Percentiles rank a stretch among this genome's conserved stretches.
phyloP scores from a whole-genome alignment of 2,329 filamentous ascomycete species.

The Acephala macrosclerotiorum region DNA sequence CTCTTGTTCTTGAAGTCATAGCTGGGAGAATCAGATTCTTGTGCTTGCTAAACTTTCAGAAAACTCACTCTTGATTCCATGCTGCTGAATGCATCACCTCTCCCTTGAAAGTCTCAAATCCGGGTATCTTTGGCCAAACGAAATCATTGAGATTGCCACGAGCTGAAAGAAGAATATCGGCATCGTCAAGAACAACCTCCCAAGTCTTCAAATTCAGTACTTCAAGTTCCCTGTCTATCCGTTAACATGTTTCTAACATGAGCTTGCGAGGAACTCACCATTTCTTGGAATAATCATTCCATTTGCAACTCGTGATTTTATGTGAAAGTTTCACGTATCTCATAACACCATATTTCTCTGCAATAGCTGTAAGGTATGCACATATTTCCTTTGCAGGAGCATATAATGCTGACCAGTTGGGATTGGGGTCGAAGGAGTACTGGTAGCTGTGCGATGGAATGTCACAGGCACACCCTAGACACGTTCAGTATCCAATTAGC shows the following conservation, averaged over 20 bases:
- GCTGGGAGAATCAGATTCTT: slow-evolving; percentile 36
- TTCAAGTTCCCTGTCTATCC: slow-evolving; percentile 49
- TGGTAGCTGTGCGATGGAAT: slow-evolving; percentile 63
- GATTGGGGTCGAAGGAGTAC: slow-evolving; percentile 71
- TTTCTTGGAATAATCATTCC: slow-evolving; percentile 58
- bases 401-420: slow-evolving; percentile 73
- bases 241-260: slow-evolving; percentile 13
- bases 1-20: slow-evolving; percentile 57
- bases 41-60: not conserved
- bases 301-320: slow-evolving; percentile 61
- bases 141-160: slow-evolving; percentile 72
- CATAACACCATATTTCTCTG: slow-evolving; percentile 70
- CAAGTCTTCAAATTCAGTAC: slow-evolving; percentile 50
- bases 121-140: slow-evolving; percentile 67
- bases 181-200: slow-evolving; percentile 52
- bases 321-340: slow-evolving; percentile 62
- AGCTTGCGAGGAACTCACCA: slow-evolving; percentile 44
- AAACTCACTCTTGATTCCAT: slow-evolving; percentile 51
- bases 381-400: slow-evolving; percentile 72
- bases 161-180: slow-evolving; percentile 69
- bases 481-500: not conserved
- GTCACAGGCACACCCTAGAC: slow-evolving; percentile 34
- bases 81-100: slow-evolving; percentile 65
- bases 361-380: slow-evolving; percentile 70
- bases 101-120: slow-evolving; percentile 56